phyloP scores from a whole-genome alignment of 495 filamentous ascomycete species.

The Daldinia vernicosa region DNA sequence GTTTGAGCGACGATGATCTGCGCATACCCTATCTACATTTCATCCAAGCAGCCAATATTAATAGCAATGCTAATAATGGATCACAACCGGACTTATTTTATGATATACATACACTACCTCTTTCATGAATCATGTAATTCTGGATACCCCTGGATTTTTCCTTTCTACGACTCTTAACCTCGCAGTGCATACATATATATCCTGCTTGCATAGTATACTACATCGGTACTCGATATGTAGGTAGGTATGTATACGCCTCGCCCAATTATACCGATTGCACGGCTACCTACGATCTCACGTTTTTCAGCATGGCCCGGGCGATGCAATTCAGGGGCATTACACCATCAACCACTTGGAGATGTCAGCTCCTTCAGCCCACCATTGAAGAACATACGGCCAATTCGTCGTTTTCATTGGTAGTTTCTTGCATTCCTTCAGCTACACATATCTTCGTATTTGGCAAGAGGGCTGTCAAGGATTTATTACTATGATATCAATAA shows the following conservation, averaged over 20 bases:
- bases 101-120: constrained; percentile 1
- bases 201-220: constrained; percentile 17
- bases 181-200: constrained; percentile 9
- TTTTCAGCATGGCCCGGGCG: constrained; percentile 21
- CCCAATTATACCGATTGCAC: constrained; percentile 6
- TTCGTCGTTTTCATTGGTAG: constrained; percentile 36
- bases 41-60: constrained; percentile 4
- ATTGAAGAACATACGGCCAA: constrained; percentile 21
- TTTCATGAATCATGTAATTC: not conserved
- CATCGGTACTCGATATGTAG: constrained; percentile 19
- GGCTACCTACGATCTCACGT: constrained; percentile 10
- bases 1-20: constrained; percentile 9
- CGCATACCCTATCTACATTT: constrained; percentile 14
- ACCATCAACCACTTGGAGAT: constrained; percentile 23
- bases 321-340: constrained; percentile 30
- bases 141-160: constrained; percentile 12
- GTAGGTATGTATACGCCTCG: constrained; percentile 2
- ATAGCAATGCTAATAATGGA: constrained; percentile 24
- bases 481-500: constrained; percentile 16
- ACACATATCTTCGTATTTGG: constrained; percentile 25
- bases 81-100: constrained; percentile 5
- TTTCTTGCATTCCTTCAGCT: constrained; percentile 38
- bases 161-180: constrained; percentile 8
- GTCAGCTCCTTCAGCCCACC: constrained; percentile 39
- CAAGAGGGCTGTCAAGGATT: constrained; percentile 18